These are phyloP conservation scores for Cercospora janseana DNA, from an alignment of 2,329 filamentous ascomycete species.

Conservation along the genomic window DNA sequence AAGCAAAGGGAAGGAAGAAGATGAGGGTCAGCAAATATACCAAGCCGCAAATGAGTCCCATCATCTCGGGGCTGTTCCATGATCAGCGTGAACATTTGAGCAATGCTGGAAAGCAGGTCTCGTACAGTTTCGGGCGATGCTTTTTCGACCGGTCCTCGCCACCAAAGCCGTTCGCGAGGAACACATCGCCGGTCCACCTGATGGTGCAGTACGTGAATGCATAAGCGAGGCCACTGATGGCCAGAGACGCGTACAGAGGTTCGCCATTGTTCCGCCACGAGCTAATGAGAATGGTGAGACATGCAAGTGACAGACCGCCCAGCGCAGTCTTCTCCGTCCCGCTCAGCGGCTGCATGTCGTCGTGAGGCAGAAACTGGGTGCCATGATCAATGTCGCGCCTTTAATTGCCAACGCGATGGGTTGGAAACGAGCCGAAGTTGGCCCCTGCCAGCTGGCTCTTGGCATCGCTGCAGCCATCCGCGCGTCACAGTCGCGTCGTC, in stretches of 20 bases:
- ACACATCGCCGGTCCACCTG: slow-evolving; percentile 86
- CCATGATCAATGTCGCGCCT: slow-evolving; percentile 5
- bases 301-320: slow-evolving; percentile 64
- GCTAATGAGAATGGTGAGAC: slow-evolving; percentile 71
- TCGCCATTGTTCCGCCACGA: slow-evolving; percentile 83
- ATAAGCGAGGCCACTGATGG: slow-evolving; percentile 83
- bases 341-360: slow-evolving; percentile 44
- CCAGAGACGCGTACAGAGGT: slow-evolving; percentile 82
- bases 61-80: slow-evolving; percentile 83
- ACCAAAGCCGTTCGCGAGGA: slow-evolving; percentile 83
- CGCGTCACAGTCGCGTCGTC: slow-evolving; percentile 3
- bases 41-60: slow-evolving; percentile 89
- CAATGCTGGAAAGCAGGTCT: slow-evolving; percentile 17
- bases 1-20: slow-evolving; percentile 91
- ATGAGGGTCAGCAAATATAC: slow-evolving; percentile 89
- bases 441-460: slow-evolving; percentile 10
- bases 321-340: slow-evolving; percentile 57
- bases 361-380: neutral
- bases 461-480: neutral
- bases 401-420: neutral
- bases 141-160: slow-evolving; percentile 84
- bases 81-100: slow-evolving; percentile 26
- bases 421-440: neutral
- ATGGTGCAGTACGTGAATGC: slow-evolving; percentile 79
- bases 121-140: slow-evolving; percentile 70